Evolutionary conservation across 2,329 filamentous ascomycete genomes (phyloP).

Genomic region (Trichoderma gracile): DNA sequence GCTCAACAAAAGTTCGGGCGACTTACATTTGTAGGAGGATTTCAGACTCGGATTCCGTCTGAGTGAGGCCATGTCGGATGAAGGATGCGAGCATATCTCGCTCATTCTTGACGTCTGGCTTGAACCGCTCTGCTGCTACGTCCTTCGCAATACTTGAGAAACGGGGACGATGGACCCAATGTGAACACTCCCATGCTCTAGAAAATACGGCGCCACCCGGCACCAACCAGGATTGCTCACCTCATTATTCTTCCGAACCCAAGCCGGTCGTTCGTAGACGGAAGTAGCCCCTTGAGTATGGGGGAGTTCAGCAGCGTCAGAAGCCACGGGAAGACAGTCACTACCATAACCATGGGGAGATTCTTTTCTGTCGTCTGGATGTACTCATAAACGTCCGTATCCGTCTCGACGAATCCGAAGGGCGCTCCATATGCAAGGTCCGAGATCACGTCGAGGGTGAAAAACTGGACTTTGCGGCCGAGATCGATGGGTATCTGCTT

Average conservation of each 20-base stretch:
- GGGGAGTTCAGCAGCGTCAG: constrained; percentile 43
- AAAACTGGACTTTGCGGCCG: constrained; percentile 52
- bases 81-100: constrained; percentile 55
- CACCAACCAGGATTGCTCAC: constrained; percentile 36
- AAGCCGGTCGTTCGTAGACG: constrained; percentile 42
- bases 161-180: background rate
- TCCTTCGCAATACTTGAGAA: constrained; percentile 44
- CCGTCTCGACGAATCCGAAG: constrained; percentile 51
- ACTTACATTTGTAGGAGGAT: constrained; percentile 42
- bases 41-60: constrained; percentile 47
- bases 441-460: constrained; percentile 58
- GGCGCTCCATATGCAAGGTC: constrained; percentile 53
- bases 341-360: constrained; percentile 31
- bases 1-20: background rate
- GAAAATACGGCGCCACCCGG: too few relatives aligned
- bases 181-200: background rate
- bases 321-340: constrained; percentile 28
- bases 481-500: constrained; percentile 27
- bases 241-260: constrained; percentile 47
- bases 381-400: constrained; percentile 52
- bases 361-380: constrained; percentile 44
- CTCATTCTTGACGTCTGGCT: constrained; percentile 44
- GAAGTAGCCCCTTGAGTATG: constrained; percentile 44
- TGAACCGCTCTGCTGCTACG: constrained; percentile 49
- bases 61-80: constrained; percentile 42